Base-by-base conservation (phyloP, 345 rosid species). In the Isatis tinctoria region DNA sequence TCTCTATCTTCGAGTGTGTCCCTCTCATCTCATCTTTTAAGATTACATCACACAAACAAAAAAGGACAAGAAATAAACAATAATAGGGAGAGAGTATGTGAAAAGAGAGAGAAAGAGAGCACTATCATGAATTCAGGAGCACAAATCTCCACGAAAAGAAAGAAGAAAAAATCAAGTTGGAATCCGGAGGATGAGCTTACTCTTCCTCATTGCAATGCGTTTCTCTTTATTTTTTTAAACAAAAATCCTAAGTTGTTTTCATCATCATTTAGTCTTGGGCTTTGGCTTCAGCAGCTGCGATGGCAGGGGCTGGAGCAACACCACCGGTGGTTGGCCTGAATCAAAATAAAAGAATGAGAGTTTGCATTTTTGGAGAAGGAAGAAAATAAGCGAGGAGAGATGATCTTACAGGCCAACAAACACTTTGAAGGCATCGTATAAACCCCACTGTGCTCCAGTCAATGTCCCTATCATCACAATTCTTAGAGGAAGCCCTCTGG, bases 391-490 rank as follows among this genome's bases (percentile, higher is more conserved):
- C 3, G 2, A 52, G 52, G 13, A 28, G 22, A 57, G 18, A 74
- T 59, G 64, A 84, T n/a, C 98, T 90, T 81, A 95, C 98, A 96
- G 85, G 83, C 99, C 99, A 69, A 96, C 98, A 41, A 86, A 90
- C 18, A 96, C 98, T 85, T 96, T 96, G 86, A 96, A 90, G 48
- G 98, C 93, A 80, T 96, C 99, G 65, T 96, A 96, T 66, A 96
- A 73, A 36, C 89, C 97, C 99, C 99, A 96, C 45, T 96, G 99
- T 10, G 98, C 97, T 59, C 96, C 98, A 0, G 98, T 95, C 62
- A 95, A 91, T 27, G 99, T 90, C 67, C 99, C 99, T 6, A 95
- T 96, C 99, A 95, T 95, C 79, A 90, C 97, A 76, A 92, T 95
- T 75, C 98, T 90, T 3, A 96, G 93, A 61, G 99, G 98, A 73